A percentile compares a stretch with the other conserved stretches of the same genome.
Conservation (phyloP, 768 basidiomycete species). For the Mrakia frigida region DNA sequence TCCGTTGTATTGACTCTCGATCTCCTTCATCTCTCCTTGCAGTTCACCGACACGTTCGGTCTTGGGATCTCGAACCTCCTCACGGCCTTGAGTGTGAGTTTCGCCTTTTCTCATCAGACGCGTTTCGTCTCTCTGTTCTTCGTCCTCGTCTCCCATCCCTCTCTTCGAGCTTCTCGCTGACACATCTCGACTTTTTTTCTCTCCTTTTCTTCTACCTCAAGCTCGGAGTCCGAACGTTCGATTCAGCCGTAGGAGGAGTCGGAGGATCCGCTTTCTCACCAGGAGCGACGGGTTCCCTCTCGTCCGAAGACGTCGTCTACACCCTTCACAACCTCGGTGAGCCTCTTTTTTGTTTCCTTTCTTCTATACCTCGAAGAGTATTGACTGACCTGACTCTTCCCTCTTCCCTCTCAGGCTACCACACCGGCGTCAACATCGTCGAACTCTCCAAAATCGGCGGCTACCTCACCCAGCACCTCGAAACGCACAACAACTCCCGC, state of each 20-base stretch:
- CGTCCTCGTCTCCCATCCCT: no score
- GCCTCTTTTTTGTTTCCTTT: neutral
- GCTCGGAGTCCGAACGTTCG: conserved; percentile 73
- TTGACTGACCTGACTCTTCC: no score
- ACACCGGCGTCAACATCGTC: conserved; percentile 61
- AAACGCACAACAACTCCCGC: conserved; percentile 65
- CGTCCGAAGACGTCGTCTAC: conserved; percentile 84
- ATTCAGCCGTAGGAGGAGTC: conserved; percentile 74
- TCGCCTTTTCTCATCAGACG: neutral
- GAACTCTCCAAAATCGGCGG: conserved; percentile 67
- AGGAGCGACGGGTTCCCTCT: conserved; percentile 89
- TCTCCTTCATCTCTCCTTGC: neutral
- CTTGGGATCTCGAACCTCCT: conserved; percentile 51
- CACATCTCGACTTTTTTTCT: conserved; percentile 37
- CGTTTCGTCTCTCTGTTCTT: neutral
- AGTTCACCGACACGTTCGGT: conserved; percentile 83
- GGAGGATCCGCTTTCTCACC: conserved; percentile 96
- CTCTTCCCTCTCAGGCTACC: conserved; percentile 40
- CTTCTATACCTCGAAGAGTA: no score
- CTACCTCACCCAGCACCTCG: conserved; percentile 71
- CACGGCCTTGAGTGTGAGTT: conserved; percentile 34
- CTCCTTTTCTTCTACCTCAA: conserved; percentile 39
- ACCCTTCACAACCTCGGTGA: conserved; percentile 59
- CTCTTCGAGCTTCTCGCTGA: no score
- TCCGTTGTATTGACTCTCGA: neutral